Conservation (phyloP, 306 rosid genomes). For the Cucurbita argyrosperma region DNA sequence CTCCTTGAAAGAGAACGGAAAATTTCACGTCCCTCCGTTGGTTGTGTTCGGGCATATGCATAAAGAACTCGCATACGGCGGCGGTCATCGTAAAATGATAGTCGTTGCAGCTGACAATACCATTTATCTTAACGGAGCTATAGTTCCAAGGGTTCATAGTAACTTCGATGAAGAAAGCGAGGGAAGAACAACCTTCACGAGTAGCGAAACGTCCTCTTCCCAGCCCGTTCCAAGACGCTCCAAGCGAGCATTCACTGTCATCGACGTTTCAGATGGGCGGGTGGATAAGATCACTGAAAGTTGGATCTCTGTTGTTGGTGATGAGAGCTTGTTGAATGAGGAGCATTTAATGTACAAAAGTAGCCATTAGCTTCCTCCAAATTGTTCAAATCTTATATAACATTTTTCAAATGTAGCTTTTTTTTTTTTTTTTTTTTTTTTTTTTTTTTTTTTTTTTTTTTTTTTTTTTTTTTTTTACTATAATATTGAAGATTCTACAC, state of each 20-base stretch:
- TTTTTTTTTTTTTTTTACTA: too few relatives aligned
- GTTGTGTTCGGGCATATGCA: conserved; percentile 93
- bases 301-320: conserved; percentile 67
- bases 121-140: conserved; percentile 69
- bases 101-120: conserved; percentile 41
- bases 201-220: conserved; percentile 9
- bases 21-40: conserved; percentile 34
- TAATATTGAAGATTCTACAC: too few relatives aligned
- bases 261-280: conserved; percentile 40
- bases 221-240: conserved; percentile 30
- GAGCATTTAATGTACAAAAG: conserved; percentile 36
- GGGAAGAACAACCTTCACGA: conserved; percentile 12
- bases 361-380: background rate
- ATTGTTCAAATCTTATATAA: background rate
- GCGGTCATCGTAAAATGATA: conserved; percentile 71
- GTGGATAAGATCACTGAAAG: conserved; percentile 50
- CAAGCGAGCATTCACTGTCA: conserved; percentile 52
- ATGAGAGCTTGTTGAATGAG: conserved; percentile 36
- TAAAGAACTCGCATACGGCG: conserved; percentile 53
- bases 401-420: too few relatives aligned
- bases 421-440: too few relatives aligned
- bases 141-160: conserved; percentile 61
- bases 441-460: too few relatives aligned
- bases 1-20: conserved; percentile 35
- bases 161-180: conserved; percentile 17